These are phyloP conservation scores for Funneliformis geosporum DNA, from an alignment of 192 early-diverging fungal genomes.

Conservation along the genomic window DNA sequence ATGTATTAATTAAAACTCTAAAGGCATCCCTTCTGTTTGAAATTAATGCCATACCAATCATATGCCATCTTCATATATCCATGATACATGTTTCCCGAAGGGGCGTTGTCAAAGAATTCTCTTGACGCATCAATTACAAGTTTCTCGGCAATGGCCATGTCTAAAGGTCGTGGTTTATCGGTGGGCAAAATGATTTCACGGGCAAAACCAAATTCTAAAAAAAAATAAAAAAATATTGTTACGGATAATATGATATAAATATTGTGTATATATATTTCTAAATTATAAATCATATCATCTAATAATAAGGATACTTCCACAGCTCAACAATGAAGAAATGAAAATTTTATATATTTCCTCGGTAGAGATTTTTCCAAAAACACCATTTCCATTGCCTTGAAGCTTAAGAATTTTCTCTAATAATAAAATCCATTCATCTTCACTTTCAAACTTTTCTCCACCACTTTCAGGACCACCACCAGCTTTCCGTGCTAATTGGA, in stretches of 20 bases:
- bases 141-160: conserved; percentile 52
- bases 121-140: conserved; percentile 67
- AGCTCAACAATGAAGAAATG: conserved; percentile 56
- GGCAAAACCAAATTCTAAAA: conserved; percentile 58
- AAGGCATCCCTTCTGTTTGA: background rate
- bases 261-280: background rate
- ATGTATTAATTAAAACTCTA: background rate
- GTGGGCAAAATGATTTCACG: conserved; percentile 53
- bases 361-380: conserved; percentile 55
- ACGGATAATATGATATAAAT: background rate
- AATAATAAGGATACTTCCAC: conserved; percentile 54
- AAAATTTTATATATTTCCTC: conserved; percentile 65
- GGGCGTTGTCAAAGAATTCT: conserved; percentile 76
- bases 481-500: conserved; percentile 56
- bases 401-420: conserved; percentile 65
- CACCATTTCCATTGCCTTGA: conserved; percentile 47
- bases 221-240: background rate
- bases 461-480: conserved; percentile 51
- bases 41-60: conserved; percentile 55
- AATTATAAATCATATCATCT: background rate
- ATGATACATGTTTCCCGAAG: conserved; percentile 62
- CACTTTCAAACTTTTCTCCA: conserved; percentile 56
- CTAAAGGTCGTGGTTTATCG: conserved; percentile 40
- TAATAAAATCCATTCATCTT: conserved; percentile 68
- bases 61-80: conserved; percentile 71